Evolutionary conservation across 2,329 filamentous ascomycete genomes (phyloP), one percentile per base, ranked within the genome.

Genomic region (Dactylonectria estremocensis): DNA sequence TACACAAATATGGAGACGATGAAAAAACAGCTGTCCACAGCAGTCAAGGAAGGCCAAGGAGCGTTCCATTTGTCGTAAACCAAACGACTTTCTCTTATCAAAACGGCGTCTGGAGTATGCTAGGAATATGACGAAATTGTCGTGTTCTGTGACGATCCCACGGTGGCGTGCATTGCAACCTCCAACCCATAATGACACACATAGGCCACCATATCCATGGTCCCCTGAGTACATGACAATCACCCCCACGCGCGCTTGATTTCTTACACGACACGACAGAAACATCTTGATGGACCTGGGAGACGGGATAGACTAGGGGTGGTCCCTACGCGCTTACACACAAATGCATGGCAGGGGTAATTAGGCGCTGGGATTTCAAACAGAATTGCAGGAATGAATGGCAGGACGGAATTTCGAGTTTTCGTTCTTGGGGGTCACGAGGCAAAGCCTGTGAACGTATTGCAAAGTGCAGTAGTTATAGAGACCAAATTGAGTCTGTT

Each of bases 1-100:
- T 99, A 99, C 82, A 95, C 91, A 72, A 90, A 85, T 73, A 84
- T 97, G 69, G 89, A 93, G 2, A 87, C 92, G 58, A 90, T 99
- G 82, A 91, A 88, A 77, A 89, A 92, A 79, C 93, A 94, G 80
- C 86, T 99, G 61, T 90, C 89, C 71, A 92, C 92, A 71, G 97
- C 96, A 28, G 97, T 97, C 79, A 93, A 91, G 80, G 97, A 99
- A 84, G 96, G 96, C 24, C 96, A 99, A 80, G 96, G 96, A 33
- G 96, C 97, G 68, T 99, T 99, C 88, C 96, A 98, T 83, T 87
- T 99, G 72, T 97, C 95, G 68, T 97, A 87, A 72, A 68, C 52
- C 60, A 68, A 56, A 43, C n/a, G 40, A 31, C 37, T 52, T 9
- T 14, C 24, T 18, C 6, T 28, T 33, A 45, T 18, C 16, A 22